Base-by-base conservation (phyloP, 2,329 filamentous ascomycete genomes). In the Microsporum ferrugineum region DNA sequence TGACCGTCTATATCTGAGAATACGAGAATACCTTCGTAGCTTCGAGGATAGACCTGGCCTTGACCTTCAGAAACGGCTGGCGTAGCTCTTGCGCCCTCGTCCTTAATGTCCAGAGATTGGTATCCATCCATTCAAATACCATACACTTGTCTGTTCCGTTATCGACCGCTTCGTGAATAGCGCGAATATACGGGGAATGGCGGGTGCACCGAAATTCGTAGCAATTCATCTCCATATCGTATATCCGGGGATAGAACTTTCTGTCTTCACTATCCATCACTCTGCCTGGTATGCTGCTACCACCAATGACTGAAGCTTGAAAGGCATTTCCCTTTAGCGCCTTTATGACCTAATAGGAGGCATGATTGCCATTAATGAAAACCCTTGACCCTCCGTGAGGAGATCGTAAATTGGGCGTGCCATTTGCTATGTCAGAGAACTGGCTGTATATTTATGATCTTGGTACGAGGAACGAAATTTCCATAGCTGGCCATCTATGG, bases 101-200 rank as follows among this genome's bases (percentile, higher is more conserved):
- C 33, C 49, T 33, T 23, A 33, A 5, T 6, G 62, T 57, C 62
- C 57, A 62, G 2, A 64, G 41, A 23, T 64, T 56, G 12, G n/a
- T 51, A 55, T 61, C 63, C 61, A 63, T 55, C 39, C 56, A 64
- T 36, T 63, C 63, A 49, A 63, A 60, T 17, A 63, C 61, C 63
- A 61, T 62, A 58, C 63, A 64, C 8, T 58, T 59, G 49, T 64
- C 63, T 2, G 49, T 61, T 23, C 41, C 57, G 31, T 63, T 61
- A 39, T 62, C 55, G 45, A 63, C 43, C 5, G 57, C 39, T 38
- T 64, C 63, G 10, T 27, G 36, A 2, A 63, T 29, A 2, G 56
- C 2, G 2, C 59, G 56, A 4, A 64, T 61, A 29, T 60, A 60
- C 7, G 49, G 59, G 8, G 56, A 63, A 33, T 33, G 17, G 12